phyloP scores from a whole-genome alignment of 192 early-diverging fungal species.

The Hyaloraphidium curvatum region DNA sequence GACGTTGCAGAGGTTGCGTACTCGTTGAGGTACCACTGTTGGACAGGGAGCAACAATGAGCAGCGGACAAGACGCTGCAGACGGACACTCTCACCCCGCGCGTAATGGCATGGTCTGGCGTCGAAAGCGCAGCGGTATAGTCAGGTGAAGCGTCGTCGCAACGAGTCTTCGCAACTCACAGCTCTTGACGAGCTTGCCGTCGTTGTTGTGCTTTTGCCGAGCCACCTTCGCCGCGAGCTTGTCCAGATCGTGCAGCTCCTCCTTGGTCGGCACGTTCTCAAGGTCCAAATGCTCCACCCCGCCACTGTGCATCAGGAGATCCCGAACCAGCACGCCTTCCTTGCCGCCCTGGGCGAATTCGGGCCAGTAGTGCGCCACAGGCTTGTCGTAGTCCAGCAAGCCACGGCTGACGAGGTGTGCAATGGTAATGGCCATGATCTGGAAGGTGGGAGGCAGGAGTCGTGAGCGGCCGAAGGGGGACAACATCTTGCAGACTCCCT shows the following conservation, averaged over 20 bases:
- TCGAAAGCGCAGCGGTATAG: background rate
- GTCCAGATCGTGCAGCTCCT: constrained; percentile 26
- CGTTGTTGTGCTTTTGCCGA: background rate
- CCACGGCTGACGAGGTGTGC: constrained; percentile 34
- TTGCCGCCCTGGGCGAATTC: constrained; percentile 52
- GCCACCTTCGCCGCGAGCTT: background rate
- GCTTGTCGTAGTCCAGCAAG: constrained; percentile 22
- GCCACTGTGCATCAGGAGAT: constrained; percentile 36
- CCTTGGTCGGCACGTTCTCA: constrained; percentile 15
- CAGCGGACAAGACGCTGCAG: background rate
- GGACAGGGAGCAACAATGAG: background rate
- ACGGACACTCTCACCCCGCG: background rate
- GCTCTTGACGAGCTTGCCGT: background rate
- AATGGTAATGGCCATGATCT: constrained; percentile 27
- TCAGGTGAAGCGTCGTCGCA: background rate
- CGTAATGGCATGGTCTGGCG: no score
- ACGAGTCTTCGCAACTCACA: background rate
- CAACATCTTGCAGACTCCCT: no score
- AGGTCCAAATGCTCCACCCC: constrained; percentile 38
- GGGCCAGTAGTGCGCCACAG: constrained; percentile 42
- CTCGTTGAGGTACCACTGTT: constrained; percentile 1
- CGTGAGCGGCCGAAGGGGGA: no score
- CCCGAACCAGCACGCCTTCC: constrained; percentile 35
- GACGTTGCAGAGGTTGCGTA: no score
- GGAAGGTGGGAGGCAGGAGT: no score